phyloP scores from a whole-genome alignment of 495 filamentous ascomycete species.

The Corynascus novoguineensis region DNA sequence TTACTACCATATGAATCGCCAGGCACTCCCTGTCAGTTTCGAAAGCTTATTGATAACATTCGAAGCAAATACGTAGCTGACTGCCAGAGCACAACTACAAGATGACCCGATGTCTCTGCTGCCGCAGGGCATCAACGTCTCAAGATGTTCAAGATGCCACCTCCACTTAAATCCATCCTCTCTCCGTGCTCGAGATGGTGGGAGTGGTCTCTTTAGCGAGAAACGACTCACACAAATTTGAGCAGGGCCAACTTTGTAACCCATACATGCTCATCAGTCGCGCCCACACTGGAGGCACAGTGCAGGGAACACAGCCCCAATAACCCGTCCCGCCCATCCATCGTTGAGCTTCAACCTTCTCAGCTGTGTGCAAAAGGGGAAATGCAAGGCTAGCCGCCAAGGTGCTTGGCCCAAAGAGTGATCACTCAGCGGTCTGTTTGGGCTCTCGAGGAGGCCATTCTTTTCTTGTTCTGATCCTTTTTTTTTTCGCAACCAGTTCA shows the following conservation, averaged over 20 bases:
- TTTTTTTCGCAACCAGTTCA: too few relatives aligned
- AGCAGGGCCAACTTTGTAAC: too few relatives aligned
- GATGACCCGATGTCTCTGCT: neutral
- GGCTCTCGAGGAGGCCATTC: too few relatives aligned
- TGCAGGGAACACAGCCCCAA: conserved; percentile 6
- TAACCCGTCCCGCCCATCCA: neutral
- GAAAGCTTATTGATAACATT: too few relatives aligned
- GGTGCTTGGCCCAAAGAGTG: neutral
- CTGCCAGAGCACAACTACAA: too few relatives aligned
- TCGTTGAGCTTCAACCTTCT: too few relatives aligned
- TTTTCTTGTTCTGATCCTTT: neutral
- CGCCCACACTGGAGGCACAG: conserved; percentile 1
- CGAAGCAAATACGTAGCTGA: too few relatives aligned
- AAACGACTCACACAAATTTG: conserved; percentile 2
- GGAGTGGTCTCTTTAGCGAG: neutral
- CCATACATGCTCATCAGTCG: too few relatives aligned
- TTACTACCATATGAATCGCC: too few relatives aligned
- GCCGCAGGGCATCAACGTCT: neutral
- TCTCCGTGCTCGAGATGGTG: neutral
- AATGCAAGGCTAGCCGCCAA: neutral
- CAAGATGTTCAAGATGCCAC: neutral
- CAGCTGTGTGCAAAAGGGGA: neutral
- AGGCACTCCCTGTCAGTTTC: too few relatives aligned
- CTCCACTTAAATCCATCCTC: neutral
- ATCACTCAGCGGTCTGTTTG: neutral